A percentile compares a stretch with the other conserved stretches of the same genome.
Evolutionary conservation across 352 stramenopile genomes (phyloP).

Genomic region (Globisporangium uncinulatum): DNA sequence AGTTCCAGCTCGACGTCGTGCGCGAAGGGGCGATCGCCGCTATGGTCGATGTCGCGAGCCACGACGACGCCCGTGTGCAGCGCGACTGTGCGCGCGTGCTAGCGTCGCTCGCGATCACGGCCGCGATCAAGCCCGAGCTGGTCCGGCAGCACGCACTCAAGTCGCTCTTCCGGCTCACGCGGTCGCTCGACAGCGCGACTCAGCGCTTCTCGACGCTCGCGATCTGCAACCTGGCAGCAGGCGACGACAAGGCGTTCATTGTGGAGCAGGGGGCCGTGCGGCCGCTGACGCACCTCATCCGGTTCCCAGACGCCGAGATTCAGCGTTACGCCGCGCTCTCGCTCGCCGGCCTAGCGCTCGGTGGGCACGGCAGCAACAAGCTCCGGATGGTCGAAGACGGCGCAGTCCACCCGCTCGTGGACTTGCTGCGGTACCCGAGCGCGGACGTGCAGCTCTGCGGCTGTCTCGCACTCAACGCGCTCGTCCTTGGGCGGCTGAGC

Average conservation of each 20-base stretch:
- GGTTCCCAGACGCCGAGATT: constrained; percentile 95
- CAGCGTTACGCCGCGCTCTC: constrained; percentile 92
- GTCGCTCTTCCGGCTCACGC: constrained; percentile 91
- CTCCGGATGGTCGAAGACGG: constrained; percentile 90
- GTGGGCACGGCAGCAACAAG: constrained; percentile 92
- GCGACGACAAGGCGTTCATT: constrained; percentile 85
- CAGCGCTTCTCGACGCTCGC: constrained; percentile 94
- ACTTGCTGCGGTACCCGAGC: constrained; percentile 93
- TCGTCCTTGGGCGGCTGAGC: constrained; percentile 82
- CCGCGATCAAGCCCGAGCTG: constrained; percentile 78
- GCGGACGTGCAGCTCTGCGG: constrained; percentile 91
- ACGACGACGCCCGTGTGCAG: constrained; percentile 90
- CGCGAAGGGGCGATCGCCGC: constrained; percentile 80
- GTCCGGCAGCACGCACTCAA: constrained; percentile 77
- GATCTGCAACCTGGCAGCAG: constrained; percentile 89
- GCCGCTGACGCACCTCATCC: constrained; percentile 91
- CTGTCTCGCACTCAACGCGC: constrained; percentile 88
- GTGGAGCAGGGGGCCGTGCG: constrained; percentile 90
- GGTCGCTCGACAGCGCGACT: constrained; percentile 89
- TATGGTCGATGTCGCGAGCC: constrained; percentile 60
- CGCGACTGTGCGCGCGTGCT: constrained; percentile 90
- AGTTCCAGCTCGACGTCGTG: constrained; percentile 88
- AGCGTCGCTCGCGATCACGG: constrained; percentile 88
- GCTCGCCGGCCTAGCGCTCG: constrained; percentile 89
- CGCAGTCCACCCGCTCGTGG: constrained; percentile 88